Base-by-base conservation (phyloP, 352 stramenopile genomes). In the Phytophthora rubi region DNA sequence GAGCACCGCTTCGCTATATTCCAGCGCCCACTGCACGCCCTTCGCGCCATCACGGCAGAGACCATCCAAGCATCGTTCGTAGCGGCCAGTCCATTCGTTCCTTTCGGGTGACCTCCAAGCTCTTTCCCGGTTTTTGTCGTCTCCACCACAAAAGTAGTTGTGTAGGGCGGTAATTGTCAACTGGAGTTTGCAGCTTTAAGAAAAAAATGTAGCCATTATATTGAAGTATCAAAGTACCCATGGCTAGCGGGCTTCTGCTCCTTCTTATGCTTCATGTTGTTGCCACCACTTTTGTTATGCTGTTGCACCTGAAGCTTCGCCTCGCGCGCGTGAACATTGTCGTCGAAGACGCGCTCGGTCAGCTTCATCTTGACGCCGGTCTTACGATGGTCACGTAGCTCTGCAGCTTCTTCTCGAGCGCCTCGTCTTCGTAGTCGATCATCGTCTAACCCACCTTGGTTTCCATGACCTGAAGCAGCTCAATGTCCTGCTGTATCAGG, bases 401-500 rank as follows among this genome's bases (percentile, higher is more conserved):
- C 18, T 21, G 81, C 64, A 99, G 73, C 71, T 94, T 92, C 30
- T 86, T 98, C 91, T 75, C 99, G 96, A 10, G 75, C 2, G 82
- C 83, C 32, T 87, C 66, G 0, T 68, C 21, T 39, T 93, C 77
- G 70, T 95, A 98, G 75, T 98, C 94, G 66, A 94, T 84, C 77
- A 99, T 90, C 60, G 93, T 82, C 65, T 97, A 90, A 56, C 91
- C 91, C 39, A 89, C 96, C 21, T 98, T 90, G 35, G 62, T 74
- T 75, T 99, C n/a, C n/a, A n/a, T n/a, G n/a, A n/a, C n/a, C 97
- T 99, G 94, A 42, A 99, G 81, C 59, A 99, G 81, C 68, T 88
- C 80, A 48, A 98, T 93, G 66, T 98, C 95, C 59, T 96, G 82
- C 87, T 99, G 95, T 4, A 94, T 98, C 1, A 99, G 92, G 12